Percentiles rank a stretch among this genome's conserved stretches.
phyloP scores from a whole-genome alignment of 2,329 filamentous ascomycete genomes.

The Aureobasidium sp. region DNA sequence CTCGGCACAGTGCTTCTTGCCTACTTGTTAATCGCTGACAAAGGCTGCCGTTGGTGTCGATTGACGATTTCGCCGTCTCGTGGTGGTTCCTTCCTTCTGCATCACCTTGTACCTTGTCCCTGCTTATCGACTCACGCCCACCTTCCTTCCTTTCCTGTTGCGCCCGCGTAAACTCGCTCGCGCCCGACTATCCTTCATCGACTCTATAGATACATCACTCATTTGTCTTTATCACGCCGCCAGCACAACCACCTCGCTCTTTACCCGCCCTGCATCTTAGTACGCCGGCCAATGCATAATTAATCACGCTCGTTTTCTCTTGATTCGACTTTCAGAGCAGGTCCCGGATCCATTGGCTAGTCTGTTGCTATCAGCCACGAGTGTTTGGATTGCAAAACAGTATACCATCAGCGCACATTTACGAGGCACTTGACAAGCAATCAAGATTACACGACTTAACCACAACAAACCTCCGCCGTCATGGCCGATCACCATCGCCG shows the following conservation, averaged over 20 bases:
- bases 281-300: conserved; percentile 6
- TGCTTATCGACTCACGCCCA: not conserved
- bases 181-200: conserved; percentile 9
- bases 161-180: not conserved
- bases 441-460: not conserved
- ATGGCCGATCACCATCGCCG: conserved; percentile 8
- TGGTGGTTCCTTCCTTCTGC: conserved; percentile 10
- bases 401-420: not conserved
- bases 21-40: conserved; percentile 5
- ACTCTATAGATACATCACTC: conserved; percentile 5
- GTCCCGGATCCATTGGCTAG: not conserved
- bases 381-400: not conserved
- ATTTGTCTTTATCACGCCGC: not conserved
- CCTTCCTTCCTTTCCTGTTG: not conserved
- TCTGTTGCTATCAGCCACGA: not conserved
- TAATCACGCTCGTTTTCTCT: conserved; percentile 8
- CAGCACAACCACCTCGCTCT: not conserved
- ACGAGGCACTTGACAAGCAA: not conserved
- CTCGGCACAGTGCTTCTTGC: conserved; percentile 7
- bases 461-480: not conserved
- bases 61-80: conserved; percentile 10
- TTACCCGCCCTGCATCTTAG: conserved; percentile 9
- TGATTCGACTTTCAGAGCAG: not conserved
- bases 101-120: conserved; percentile 8
- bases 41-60: conserved; percentile 11